These are phyloP conservation scores for Orbilia quercus DNA, from an alignment of 2,329 filamentous ascomycete species.

Conservation along the genomic window DNA sequence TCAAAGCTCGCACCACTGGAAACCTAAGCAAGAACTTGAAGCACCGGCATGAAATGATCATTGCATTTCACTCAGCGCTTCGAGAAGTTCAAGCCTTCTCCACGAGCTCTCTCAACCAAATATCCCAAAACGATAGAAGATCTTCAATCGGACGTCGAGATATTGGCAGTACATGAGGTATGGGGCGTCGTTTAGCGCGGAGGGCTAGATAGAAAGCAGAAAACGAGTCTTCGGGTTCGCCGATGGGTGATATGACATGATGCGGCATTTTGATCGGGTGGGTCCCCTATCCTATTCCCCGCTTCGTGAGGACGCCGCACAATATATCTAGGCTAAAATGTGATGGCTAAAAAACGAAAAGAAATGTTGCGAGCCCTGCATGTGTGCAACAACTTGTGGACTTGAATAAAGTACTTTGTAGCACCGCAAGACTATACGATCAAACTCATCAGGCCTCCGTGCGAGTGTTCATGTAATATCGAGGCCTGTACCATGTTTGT, in stretches of 20 bases:
- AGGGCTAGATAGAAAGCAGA: not conserved
- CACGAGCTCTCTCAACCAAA: constrained; percentile 23
- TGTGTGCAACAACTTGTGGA: no score
- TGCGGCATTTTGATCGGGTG: constrained; percentile 42
- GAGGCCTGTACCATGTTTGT: constrained; percentile 2
- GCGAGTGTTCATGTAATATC: no score
- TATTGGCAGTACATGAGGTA: constrained; percentile 21
- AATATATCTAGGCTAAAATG: not conserved
- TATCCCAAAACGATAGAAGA: constrained; percentile 33
- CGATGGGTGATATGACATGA: no score
- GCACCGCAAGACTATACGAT: no score
- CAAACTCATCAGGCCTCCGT: no score
- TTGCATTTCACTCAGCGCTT: no score
- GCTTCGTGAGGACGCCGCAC: constrained; percentile 24
- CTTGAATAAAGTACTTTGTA: no score
- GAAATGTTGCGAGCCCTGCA: no score
- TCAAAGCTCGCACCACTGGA: no score
- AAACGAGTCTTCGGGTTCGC: constrained; percentile 13
- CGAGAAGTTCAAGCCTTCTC: constrained; percentile 8
- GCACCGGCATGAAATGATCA: no score
- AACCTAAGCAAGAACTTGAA: no score
- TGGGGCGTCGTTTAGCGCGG: constrained; percentile 36
- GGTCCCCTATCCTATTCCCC: not conserved
- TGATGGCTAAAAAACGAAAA: not conserved
- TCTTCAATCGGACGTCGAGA: constrained; percentile 13